Percentiles rank a stretch among this genome's conserved stretches.
These are phyloP conservation scores for Ogataea saltuana DNA, from an alignment of 805 yeast species.

Conservation along the genomic window DNA sequence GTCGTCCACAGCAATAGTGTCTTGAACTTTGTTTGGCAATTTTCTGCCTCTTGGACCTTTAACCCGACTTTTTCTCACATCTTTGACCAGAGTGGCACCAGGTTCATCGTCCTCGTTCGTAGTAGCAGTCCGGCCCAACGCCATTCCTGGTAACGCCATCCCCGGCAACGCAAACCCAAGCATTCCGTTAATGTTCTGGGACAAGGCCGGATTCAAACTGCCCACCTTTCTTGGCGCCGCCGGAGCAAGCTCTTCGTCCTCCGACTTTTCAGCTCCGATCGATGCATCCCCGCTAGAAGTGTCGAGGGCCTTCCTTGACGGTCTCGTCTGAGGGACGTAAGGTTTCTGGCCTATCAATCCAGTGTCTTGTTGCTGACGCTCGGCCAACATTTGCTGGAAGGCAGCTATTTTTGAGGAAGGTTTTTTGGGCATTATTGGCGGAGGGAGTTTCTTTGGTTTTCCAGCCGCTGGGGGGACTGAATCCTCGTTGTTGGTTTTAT, in stretches of 20 bases:
- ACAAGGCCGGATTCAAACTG: slow-evolving; percentile 45
- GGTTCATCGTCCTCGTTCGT: slow-evolving; percentile 19
- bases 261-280: background rate
- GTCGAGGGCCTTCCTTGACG: slow-evolving; percentile 13
- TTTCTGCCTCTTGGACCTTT: slow-evolving; percentile 76
- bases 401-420: slow-evolving; percentile 80
- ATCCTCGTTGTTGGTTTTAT: too few species aligned
- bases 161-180: slow-evolving; percentile 54
- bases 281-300: slow-evolving; percentile 4
- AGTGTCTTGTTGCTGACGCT: slow-evolving; percentile 44
- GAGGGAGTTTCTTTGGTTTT: slow-evolving; percentile 24
- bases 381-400: slow-evolving; percentile 71
- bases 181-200: slow-evolving; percentile 60
- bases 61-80: slow-evolving; percentile 53
- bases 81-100: slow-evolving; percentile 25
- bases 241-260: slow-evolving; percentile 9
- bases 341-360: slow-evolving; percentile 27
- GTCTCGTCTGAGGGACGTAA: slow-evolving; percentile 24
- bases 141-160: slow-evolving; percentile 55
- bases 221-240: slow-evolving; percentile 13
- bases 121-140: slow-evolving; percentile 20
- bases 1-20: slow-evolving; percentile 40
- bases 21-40: slow-evolving; percentile 57
- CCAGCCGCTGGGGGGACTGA: background rate
- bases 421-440: slow-evolving; percentile 71